Percentiles rank a stretch among this genome's conserved stretches.
phyloP scores from a whole-genome alignment of 1,139 yeast genomes.

The Geotrichum europaeum region DNA sequence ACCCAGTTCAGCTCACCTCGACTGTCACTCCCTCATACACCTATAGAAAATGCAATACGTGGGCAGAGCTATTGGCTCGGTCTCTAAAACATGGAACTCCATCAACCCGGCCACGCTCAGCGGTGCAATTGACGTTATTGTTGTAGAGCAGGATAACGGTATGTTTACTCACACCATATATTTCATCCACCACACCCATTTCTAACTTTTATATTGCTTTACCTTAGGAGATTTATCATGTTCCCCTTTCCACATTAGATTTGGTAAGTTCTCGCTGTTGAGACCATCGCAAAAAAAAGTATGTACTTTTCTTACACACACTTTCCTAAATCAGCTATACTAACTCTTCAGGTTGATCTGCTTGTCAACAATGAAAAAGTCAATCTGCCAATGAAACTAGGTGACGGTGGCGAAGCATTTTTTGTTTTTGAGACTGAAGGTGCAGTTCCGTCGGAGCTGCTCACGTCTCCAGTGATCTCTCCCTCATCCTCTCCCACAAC shows the following conservation, averaged over 20 bases:
- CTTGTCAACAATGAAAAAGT: constrained; percentile 77
- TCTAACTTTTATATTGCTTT: neutral
- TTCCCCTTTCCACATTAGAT: constrained; percentile 94
- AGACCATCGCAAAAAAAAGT: constrained; percentile 92
- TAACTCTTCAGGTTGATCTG: constrained; percentile 51
- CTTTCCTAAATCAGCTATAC: neutral
- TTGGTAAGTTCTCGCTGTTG: constrained; percentile 86
- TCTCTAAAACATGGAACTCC: constrained; percentile 95
- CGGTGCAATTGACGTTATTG: constrained; percentile 96
- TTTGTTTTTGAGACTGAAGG: constrained; percentile 85
- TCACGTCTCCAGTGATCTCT: constrained; percentile 89
- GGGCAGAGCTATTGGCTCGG: constrained; percentile 89
- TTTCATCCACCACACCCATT: neutral
- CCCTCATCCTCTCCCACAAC: constrained; percentile 56
- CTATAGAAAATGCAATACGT: constrained; percentile 74
- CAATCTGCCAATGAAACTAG: constrained; percentile 88
- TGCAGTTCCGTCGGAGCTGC: constrained; percentile 66
- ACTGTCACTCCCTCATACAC: neutral
- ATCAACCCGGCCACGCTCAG: constrained; percentile 92
- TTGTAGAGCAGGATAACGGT: constrained; percentile 83
- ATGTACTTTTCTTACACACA: constrained; percentile 5
- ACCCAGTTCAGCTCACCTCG: neutral
- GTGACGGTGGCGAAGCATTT: constrained; percentile 97
- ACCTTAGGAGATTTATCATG: constrained; percentile 62
- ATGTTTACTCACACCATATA: constrained; percentile 13